A percentile compares a stretch with the other conserved stretches of the same genome.
These are phyloP conservation scores for Candida boleticola DNA, from an alignment of 805 yeast genomes.

Conservation along the genomic window DNA sequence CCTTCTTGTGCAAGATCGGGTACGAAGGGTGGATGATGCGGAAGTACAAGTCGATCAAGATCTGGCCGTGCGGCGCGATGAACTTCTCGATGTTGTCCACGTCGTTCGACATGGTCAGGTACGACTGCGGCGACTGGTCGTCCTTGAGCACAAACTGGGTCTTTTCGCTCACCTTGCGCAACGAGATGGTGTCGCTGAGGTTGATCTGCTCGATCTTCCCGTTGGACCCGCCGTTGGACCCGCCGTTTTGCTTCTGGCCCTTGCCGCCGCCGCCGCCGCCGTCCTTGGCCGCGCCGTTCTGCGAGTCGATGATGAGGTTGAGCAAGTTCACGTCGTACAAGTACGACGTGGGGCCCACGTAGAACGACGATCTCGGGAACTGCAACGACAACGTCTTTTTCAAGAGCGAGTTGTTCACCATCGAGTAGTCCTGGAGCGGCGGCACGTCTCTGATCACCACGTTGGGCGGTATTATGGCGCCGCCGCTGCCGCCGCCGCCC, in stretches of 20 bases:
- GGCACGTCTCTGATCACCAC: constrained; percentile 50
- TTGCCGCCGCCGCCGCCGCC: constrained; percentile 16
- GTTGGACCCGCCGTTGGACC: constrained; percentile 7
- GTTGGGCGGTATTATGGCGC: constrained; percentile 31
- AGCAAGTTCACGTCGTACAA: constrained; percentile 72
- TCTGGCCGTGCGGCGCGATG: constrained; percentile 90
- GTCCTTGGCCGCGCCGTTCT: constrained; percentile 20
- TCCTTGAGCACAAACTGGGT: constrained; percentile 77
- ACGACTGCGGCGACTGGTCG: constrained; percentile 72
- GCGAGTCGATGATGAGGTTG: constrained; percentile 50
- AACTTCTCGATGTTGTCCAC: constrained; percentile 81
- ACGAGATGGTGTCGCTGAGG: constrained; percentile 59
- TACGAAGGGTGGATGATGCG: constrained; percentile 86
- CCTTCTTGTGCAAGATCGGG: constrained; percentile 88
- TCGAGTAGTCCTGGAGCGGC: constrained; percentile 68
- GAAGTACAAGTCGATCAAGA: constrained; percentile 75
- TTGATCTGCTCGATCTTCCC: constrained; percentile 75
- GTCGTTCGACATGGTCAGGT: constrained; percentile 67
- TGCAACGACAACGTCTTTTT: constrained; percentile 74
- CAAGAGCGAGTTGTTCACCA: constrained; percentile 59
- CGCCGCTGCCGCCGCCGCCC: constrained; percentile 10
- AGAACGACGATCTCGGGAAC: constrained; percentile 86
- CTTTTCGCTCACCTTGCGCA: constrained; percentile 75
- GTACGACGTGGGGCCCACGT: constrained; percentile 80
- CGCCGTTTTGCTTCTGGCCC: constrained; percentile 8